These are phyloP conservation scores for Arthrobotrys sinensis DNA, from an alignment of 2,329 filamentous ascomycete species.

Conservation along the genomic window DNA sequence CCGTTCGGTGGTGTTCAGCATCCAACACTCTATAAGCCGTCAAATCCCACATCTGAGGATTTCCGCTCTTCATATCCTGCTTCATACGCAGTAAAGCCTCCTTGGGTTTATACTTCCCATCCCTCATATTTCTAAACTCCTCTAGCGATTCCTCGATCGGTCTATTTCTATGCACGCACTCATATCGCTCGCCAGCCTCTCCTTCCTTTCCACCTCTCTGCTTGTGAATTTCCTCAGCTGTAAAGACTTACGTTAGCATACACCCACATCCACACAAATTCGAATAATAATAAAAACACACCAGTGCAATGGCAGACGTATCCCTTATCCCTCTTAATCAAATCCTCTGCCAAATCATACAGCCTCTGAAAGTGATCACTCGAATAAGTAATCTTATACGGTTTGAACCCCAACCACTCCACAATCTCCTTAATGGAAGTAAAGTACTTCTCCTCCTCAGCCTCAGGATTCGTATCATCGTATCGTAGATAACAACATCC, in stretches of 20 bases:
- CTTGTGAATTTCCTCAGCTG: constrained; percentile 83
- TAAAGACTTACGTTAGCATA: constrained; percentile 7
- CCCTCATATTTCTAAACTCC: constrained; percentile 91
- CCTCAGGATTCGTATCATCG: constrained; percentile 95
- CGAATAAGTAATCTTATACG: constrained; percentile 84
- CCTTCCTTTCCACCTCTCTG: constrained; percentile 85
- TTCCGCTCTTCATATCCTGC: constrained; percentile 83
- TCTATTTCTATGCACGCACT: constrained; percentile 84
- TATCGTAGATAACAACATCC: constrained; percentile 84
- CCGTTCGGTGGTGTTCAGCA: constrained; percentile 82
- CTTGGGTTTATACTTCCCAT: constrained; percentile 88
- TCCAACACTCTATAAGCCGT: constrained; percentile 89
- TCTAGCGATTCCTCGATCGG: constrained; percentile 81
- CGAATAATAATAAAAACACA: constrained; percentile 64
- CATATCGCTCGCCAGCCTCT: constrained; percentile 77
- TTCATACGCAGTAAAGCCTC: constrained; percentile 94
- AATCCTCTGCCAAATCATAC: constrained; percentile 88
- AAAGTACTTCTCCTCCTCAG: constrained; percentile 92
- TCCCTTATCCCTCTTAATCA: constrained; percentile 78
- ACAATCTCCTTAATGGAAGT: constrained; percentile 90
- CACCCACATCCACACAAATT: background rate
- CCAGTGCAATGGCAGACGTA: constrained; percentile 89
- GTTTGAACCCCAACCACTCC: constrained; percentile 87
- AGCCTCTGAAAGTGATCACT: constrained; percentile 91
- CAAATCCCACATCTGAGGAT: constrained; percentile 97